Evolutionary conservation across 225 moss, liverwort and hornwort genomes (phyloP).

Genomic region (Thuidium tamariscinum): DNA sequence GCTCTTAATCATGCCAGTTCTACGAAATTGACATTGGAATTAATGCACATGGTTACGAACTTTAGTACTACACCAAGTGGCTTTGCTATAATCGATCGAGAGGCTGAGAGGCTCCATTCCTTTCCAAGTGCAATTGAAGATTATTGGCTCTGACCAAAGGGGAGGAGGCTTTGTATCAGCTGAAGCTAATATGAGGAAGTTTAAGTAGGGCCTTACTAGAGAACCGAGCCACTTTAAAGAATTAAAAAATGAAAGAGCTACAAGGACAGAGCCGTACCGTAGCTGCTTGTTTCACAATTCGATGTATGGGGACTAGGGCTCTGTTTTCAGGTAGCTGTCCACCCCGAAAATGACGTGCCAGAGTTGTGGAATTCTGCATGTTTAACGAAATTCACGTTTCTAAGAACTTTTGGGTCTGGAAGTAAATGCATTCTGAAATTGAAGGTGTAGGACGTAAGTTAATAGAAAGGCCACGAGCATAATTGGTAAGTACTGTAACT

Average conservation of each 20-base stretch:
- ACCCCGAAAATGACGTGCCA: not conserved
- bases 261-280: not conserved
- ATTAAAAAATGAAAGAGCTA: not conserved
- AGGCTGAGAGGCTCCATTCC: not conserved
- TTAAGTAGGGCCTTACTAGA: not conserved
- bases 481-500: not conserved
- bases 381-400: too few species aligned
- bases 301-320: not conserved
- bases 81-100: not conserved
- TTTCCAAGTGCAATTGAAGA: not conserved
- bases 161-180: not conserved
- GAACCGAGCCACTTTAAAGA: not conserved
- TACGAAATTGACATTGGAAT: not conserved
- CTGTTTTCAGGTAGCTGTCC: not conserved
- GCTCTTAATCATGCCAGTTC: not conserved
- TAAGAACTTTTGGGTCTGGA: not conserved
- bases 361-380: not conserved
- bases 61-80: not conserved
- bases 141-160: not conserved
- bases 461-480: not conserved
- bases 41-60: not conserved
- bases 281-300: not conserved
- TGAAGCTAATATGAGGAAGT: not conserved
- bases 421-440: not conserved
- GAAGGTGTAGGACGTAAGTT: not conserved